A percentile compares a stretch with the other conserved stretches of the same genome.
Conservation (phyloP, 129 eudicot species). For the Tagetes erecta region DNA sequence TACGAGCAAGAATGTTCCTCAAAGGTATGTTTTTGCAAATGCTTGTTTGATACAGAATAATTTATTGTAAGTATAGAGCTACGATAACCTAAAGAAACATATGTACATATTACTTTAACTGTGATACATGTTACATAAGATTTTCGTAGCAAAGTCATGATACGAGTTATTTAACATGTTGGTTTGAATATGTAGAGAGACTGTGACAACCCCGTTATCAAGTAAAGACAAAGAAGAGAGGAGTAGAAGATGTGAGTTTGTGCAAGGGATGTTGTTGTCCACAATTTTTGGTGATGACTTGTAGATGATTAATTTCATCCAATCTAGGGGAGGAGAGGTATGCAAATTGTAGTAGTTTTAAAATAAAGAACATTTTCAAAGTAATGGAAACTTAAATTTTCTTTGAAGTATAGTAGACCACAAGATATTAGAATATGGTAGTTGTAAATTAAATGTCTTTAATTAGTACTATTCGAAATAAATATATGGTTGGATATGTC, state of each 20-base stretch:
- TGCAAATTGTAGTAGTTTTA: background rate
- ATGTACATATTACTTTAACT: no score
- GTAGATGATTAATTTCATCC: background rate
- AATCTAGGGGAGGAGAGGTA: slow-evolving; percentile 1
- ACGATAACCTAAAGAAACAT: background rate
- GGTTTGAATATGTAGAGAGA: slow-evolving; percentile 42
- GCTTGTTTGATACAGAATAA: background rate
- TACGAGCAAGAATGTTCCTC: slow-evolving; percentile 42
- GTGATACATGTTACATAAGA: background rate
- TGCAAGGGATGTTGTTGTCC: slow-evolving; percentile 71
- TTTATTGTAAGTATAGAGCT: background rate
- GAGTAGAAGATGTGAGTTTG: slow-evolving; percentile 67
- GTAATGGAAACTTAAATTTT: background rate
- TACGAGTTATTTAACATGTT: background rate
- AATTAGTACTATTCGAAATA: background rate
- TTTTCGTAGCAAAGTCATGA: background rate
- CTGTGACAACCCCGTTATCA: slow-evolving; percentile 57
- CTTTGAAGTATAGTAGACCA: background rate
- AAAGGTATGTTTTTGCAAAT: slow-evolving; percentile 40
- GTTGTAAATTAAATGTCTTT: background rate
- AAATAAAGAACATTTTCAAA: background rate
- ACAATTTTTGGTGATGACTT: slow-evolving; percentile 59
- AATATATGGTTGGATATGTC: background rate
- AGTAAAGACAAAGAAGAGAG: slow-evolving; percentile 79
- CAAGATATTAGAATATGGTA: background rate